Evolutionary conservation across 2,329 filamentous ascomycete species (phyloP), one percentile per base, ranked within the genome.

Genomic region (Botrytis byssoidea): DNA sequence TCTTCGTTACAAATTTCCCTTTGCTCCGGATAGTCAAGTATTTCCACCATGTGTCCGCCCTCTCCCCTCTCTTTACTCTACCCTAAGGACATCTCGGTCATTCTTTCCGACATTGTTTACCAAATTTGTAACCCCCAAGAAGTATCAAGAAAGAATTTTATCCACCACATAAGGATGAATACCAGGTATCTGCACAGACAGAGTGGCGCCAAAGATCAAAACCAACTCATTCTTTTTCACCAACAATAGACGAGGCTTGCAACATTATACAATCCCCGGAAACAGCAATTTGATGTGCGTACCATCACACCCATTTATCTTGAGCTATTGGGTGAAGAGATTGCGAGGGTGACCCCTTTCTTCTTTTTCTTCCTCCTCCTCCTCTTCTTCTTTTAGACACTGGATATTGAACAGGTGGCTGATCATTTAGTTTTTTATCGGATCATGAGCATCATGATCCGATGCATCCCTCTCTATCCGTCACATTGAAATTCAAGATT

Each of bases 201-300:
- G 64, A 67, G 32, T 48, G 44, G 64, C 64, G 64, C 44, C 44
- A 35, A 48, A 35, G 12, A 32, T 46, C 42, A 46, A 32, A 32
- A 25, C 10, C 63, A 25, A 32, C 10, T 65, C 63, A 35, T 22
- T 48, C 63, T 48, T 48, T 66, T 55, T 51, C 29, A n/a, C 64
- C 64, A 51, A 51, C 64, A 66, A 37, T 51, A 66, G 4, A 66
- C 7, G 44, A 51, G 29, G 14, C 22, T 66, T 66, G 64, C 61
- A 32, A 44, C 40, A 66, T n/a, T n/a, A n/a, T 22, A 35, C 35
- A 37, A 3, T 16, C 20, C 22, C 44, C 64, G 65, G 37, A 40
- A 67, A 55, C 32, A 40, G 46, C 65, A 67, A 67, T 67, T 67
- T 67, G 32, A 32, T 67, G 25, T 67, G 65, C 65, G 48, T 40